Evolutionary conservation across 768 basidiomycete genomes (phyloP).

Genomic region (Pleurotus sapidus): DNA sequence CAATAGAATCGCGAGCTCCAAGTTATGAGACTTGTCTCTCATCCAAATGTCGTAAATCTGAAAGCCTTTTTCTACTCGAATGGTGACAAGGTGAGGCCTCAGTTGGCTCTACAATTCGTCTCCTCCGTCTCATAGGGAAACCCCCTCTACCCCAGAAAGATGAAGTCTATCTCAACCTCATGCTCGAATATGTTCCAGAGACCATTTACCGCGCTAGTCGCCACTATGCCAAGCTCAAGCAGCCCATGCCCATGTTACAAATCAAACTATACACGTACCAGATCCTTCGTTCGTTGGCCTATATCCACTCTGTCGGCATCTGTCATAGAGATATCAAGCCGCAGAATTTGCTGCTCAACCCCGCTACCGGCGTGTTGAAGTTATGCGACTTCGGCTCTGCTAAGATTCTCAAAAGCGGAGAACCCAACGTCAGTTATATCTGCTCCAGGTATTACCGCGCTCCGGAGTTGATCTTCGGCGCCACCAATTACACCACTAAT

Average conservation of each 20-base stretch:
- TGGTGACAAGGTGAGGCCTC: constrained; percentile 83
- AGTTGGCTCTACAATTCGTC: constrained; percentile 8
- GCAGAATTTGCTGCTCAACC: constrained; percentile 97
- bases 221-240: constrained; percentile 99
- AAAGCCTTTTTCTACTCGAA: constrained; percentile 99
- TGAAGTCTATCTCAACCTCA: constrained; percentile 99
- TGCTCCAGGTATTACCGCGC: constrained; percentile 99
- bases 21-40: constrained; percentile 95
- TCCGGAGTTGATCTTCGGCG: constrained; percentile 98
- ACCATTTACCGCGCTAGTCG: constrained; percentile 98
- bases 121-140: constrained; percentile 10
- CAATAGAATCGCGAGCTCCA: constrained; percentile 97
- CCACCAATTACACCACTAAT: constrained; percentile 99
- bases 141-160: constrained; percentile 69
- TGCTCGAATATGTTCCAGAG: constrained; percentile 98
- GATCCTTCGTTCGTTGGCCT: constrained; percentile 94
- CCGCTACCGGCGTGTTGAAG: constrained; percentile 94
- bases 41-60: constrained; percentile 98
- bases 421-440: constrained; percentile 99
- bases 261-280: constrained; percentile 99
- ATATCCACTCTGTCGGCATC: constrained; percentile 99
- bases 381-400: constrained; percentile 99
- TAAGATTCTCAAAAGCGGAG: constrained; percentile 96
- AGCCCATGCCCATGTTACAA: constrained; percentile 99
- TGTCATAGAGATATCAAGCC: constrained; percentile 99